A percentile compares a stretch with the other conserved stretches of the same genome.
Evolutionary conservation across 2,329 filamentous ascomycete genomes (phyloP).

Genomic region (Fusarium aywerte): DNA sequence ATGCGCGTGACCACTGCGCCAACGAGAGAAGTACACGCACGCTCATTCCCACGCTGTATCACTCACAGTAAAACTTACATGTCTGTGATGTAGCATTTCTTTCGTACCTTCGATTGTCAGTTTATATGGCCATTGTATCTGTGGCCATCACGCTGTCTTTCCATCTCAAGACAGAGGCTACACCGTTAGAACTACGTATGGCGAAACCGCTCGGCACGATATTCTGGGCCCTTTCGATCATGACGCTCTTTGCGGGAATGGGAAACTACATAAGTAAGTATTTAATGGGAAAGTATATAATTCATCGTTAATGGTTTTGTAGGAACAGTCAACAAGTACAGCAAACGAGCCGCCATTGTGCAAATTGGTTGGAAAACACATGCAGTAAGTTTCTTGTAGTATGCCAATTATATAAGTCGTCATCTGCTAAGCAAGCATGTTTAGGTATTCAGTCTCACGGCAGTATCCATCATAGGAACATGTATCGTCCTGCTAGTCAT

Average conservation of each 20-base stretch:
- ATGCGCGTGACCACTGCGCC: slow-evolving; percentile 81
- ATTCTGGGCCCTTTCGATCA: slow-evolving; percentile 85
- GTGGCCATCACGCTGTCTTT: slow-evolving; percentile 94
- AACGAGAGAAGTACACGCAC: slow-evolving; percentile 72
- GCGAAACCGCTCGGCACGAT: slow-evolving; percentile 85
- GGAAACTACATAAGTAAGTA: slow-evolving; percentile 83
- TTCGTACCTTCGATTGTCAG: slow-evolving; percentile 86
- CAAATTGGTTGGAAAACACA: slow-evolving; percentile 96
- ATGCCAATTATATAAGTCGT: neutral
- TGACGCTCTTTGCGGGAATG: slow-evolving; percentile 80
- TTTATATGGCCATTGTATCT: slow-evolving; percentile 91
- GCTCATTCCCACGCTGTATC: neutral
- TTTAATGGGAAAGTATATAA: neutral
- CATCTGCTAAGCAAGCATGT: neutral
- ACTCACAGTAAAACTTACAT: neutral
- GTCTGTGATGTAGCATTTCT: slow-evolving; percentile 70
- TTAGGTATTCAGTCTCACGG: slow-evolving; percentile 71
- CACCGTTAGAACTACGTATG: slow-evolving; percentile 76
- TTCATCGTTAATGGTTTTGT: neutral
- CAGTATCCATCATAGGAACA: slow-evolving; percentile 71
- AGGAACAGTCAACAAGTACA: slow-evolving; percentile 83
- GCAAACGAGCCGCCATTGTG: slow-evolving; percentile 80
- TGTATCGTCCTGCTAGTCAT: slow-evolving; percentile 71
- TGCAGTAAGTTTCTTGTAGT: slow-evolving; percentile 62
- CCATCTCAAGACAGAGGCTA: slow-evolving; percentile 81